These are phyloP conservation scores for Saccharomycopsis lassenensis DNA, from an alignment of 805 yeast species.

Conservation along the genomic window DNA sequence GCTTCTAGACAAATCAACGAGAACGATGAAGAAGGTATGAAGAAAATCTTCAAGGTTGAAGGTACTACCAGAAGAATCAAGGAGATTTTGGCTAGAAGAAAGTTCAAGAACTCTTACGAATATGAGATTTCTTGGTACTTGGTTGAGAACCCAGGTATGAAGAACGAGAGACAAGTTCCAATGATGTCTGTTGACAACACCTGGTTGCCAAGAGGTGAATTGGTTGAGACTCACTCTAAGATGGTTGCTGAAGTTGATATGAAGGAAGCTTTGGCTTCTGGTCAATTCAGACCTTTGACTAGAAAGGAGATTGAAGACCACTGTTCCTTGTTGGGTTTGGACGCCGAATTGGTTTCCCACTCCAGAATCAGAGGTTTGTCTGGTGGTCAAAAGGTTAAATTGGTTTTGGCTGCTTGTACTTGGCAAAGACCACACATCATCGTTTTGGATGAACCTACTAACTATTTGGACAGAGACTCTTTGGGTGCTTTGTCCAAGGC, in stretches of 20 bases:
- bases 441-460: conserved; percentile 99
- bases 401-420: conserved; percentile 99
- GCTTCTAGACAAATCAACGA: conserved; percentile 98
- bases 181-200: conserved; percentile 99
- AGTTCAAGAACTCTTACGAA: conserved; percentile 99
- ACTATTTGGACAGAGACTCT: conserved; percentile 98
- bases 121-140: conserved; percentile 95
- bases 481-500: conserved; percentile 99
- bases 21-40: conserved; percentile 95
- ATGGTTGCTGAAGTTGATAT: conserved; percentile 99
- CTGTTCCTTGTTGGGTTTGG: conserved; percentile 97
- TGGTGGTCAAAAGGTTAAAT: conserved; percentile 99
- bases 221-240: conserved; percentile 94
- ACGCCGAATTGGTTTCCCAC: conserved; percentile 98
- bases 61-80: conserved; percentile 97
- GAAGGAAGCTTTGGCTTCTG: conserved; percentile 99
- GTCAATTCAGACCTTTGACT: conserved; percentile 99
- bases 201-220: conserved; percentile 99
- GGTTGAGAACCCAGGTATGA: conserved; percentile 99
- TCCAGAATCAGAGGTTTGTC: conserved; percentile 99
- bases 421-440: conserved; percentile 99
- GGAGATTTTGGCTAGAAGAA: conserved; percentile 92
- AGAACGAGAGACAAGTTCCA: conserved; percentile 98
- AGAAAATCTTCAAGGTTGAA: conserved; percentile 98
- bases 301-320: conserved; percentile 99